Base-by-base conservation (phyloP, 2,329 filamentous ascomycete species). In the Leptoxyphium fumago region DNA sequence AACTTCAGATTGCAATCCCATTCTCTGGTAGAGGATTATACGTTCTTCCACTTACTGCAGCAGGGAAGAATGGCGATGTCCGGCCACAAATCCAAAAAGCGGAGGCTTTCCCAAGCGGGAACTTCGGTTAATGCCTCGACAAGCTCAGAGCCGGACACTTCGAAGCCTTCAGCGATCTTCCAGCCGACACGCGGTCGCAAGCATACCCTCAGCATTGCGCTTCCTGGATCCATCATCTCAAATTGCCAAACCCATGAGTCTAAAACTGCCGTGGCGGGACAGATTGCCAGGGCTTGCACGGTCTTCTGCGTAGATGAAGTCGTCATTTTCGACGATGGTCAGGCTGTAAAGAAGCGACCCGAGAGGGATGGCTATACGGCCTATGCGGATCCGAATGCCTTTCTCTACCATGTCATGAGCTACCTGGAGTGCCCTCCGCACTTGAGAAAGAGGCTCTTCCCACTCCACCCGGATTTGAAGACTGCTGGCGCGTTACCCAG, bases 291-390 rank as follows among this genome's bases (percentile, higher is more conserved):
- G 43, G 84, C 84, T 29, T 73, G 86, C 42, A 82, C 84, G 48
- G 80, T 93, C 49, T 93, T 91, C 64, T 81, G 77, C 55, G 74
- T 94, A 52, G 86, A 94, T 59, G 86, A 94, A 64, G 72, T 93
- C 28, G 72, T 94, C 42, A 68, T 94, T 44, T 94, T 83, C 61
- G 78, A 89, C 57, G 86, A 93, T 63, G 73, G 71, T n/a, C 65
- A 71, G 44, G 54, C 51, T 29, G 47, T 44, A 13, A 54, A n/a
- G 30, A 50, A 45, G 45, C 52, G 50, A 29, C 50, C 51, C 62
- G 61, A 67, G 40, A 57, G 64, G 43, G 64, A 70, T 41, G 64
- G 66, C 48, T 72, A 73, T 48, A 86, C 82, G 1, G 82, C 79
- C 49, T 82, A 79, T 57, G 70, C 76, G 11, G 81, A 91, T 55